Evolutionary conservation across 139 green algal genomes (phyloP).

Genomic region (Chlorella sorokiniana): DNA sequence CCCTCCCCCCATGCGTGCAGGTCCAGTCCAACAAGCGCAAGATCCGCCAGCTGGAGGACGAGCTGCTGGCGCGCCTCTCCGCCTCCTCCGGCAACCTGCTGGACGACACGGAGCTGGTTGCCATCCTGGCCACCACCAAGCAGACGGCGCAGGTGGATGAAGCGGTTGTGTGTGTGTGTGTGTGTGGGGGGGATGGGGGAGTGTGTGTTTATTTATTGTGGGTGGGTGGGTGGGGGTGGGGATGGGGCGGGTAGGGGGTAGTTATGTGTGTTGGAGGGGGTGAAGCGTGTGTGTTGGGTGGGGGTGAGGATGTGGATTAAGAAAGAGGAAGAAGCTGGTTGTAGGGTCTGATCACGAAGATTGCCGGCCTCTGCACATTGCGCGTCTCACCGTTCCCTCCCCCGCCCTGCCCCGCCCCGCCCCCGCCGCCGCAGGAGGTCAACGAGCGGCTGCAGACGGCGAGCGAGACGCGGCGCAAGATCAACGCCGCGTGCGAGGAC

Average conservation of each 20-base stretch:
- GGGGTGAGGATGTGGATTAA: no score
- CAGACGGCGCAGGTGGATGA: constrained; percentile 70
- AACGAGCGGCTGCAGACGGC: constrained; percentile 87
- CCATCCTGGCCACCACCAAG: constrained; percentile 93
- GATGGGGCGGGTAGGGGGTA: no score
- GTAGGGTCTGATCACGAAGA: no score
- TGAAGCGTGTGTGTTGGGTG: no score
- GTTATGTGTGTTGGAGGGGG: no score
- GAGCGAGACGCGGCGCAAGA: constrained; percentile 90
- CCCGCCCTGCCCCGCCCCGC: not conserved
- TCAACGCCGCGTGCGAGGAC: constrained; percentile 95
- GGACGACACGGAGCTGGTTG: constrained; percentile 95
- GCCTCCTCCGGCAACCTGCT: constrained; percentile 90
- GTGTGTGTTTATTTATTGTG: not conserved
- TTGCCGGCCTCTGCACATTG: not conserved
- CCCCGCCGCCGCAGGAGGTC: constrained; percentile 66
- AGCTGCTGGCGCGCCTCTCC: constrained; percentile 89
- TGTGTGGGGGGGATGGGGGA: not conserved
- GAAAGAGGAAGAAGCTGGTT: no score
- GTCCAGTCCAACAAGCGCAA: constrained; percentile 88
- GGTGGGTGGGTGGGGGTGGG: not conserved
- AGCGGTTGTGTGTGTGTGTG: not conserved
- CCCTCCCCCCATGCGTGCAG: no score
- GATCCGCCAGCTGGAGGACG: constrained; percentile 95
- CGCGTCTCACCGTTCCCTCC: not conserved